A percentile compares a stretch with the other conserved stretches of the same genome.
Conservation (phyloP, 768 basidiomycete species). For the Agaricus sinodeliciosus region DNA sequence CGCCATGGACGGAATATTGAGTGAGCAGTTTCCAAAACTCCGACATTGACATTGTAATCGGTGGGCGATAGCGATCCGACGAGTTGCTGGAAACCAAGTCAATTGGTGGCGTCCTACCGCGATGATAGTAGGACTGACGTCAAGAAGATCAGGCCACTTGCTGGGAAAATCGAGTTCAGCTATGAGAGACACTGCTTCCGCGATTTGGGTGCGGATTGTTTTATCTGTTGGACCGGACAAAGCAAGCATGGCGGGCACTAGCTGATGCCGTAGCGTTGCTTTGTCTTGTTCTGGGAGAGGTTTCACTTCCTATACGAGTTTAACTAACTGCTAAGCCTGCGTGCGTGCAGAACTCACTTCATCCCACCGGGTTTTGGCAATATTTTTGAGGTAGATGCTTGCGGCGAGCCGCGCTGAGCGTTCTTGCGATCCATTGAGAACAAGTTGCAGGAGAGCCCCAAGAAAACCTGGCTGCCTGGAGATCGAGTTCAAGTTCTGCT, state of each 20-base stretch:
- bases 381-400: constrained; percentile 90
- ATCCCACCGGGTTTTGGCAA: constrained; percentile 81
- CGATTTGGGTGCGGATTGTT: constrained; percentile 74
- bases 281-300: constrained; percentile 73
- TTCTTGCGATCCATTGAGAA: constrained; percentile 62
- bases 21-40: constrained; percentile 90
- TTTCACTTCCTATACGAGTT: constrained; percentile 54
- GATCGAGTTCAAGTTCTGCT: constrained; percentile 62
- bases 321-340: not conserved
- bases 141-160: constrained; percentile 83
- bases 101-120: not conserved
- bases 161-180: constrained; percentile 89
- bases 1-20: constrained; percentile 96
- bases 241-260: constrained; percentile 89
- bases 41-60: constrained; percentile 82
- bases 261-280: constrained; percentile 57
- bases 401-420: constrained; percentile 75
- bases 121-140: constrained; percentile 49
- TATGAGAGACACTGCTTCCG: constrained; percentile 88
- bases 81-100: constrained; percentile 60
- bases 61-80: constrained; percentile 73
- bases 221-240: constrained; percentile 73
- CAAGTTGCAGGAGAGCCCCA: constrained; percentile 67
- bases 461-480: constrained; percentile 77
- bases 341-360: constrained; percentile 46